Evolutionary conservation across 139 green algal genomes (phyloP), one percentile per base, ranked within the genome.

Genomic region (Chlamydomonas incerta): DNA sequence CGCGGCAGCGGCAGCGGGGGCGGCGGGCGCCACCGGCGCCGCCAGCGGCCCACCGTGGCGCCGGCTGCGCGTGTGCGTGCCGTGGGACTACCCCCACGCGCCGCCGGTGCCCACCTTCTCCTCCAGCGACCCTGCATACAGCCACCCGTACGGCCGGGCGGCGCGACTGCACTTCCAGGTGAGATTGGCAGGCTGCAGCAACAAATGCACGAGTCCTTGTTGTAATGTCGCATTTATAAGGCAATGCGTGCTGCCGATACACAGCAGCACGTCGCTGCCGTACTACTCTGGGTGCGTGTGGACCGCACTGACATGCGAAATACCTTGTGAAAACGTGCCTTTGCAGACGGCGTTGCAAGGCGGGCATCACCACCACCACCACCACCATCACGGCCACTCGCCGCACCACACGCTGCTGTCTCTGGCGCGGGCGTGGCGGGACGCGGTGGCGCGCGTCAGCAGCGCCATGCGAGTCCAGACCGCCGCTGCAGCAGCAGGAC

Each of bases 121-220:
- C n/a, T 85, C 79, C 31, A 37, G n/a, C 13, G 79, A 85, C 31
- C 62, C 79, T 14, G 20, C 79, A 15, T 85, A 85, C 66, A 58
- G 6, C 41, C 79, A 85, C 23, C 66, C 79, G 13, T 85, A 85
- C 63, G 79, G 63, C 47, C 34, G 50, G 34, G 79, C 79, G 13
- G 79, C 79, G 24, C 46, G 79, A 0, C 66, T 85, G n/a, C 65
- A 85, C n/a, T 85, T 76, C 79, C 79, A 85, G 63, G 79, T 85
- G 33, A 50, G 41, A 50, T 50, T 50, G 41, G 41, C 23, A 66
- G 20, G 20, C 58, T 31, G 28, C 20, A 66, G 15, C 20, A 13
- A 18, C 28, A 29, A 18, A 6, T 14, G 58, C 58, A 31, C 58
- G 15, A 28, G 24, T 66, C 20, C 8, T 31, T 14, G 8, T 66